Evolutionary conservation across 352 stramenopile species (phyloP).

Genomic region (Phytophthora europaea): DNA sequence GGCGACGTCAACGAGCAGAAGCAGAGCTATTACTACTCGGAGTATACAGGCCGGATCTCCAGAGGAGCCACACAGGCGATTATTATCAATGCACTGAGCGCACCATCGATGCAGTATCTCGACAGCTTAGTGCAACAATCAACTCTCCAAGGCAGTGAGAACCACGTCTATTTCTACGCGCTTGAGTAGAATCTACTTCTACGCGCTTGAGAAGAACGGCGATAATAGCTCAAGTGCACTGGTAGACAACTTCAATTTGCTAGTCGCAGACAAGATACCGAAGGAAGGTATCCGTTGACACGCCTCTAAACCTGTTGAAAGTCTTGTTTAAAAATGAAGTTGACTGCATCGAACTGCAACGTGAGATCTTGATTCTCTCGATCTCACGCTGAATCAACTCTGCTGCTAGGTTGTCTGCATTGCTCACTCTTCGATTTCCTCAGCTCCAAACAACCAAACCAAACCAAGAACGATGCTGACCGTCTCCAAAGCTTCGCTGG

Average conservation of each 20-base stretch:
- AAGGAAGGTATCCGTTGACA: neutral
- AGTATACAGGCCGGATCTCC: constrained; percentile 75
- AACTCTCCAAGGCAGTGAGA: constrained; percentile 26
- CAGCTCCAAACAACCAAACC: constrained; percentile 5
- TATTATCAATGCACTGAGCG: constrained; percentile 58
- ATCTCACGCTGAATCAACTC: neutral
- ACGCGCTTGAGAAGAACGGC: constrained; percentile 35
- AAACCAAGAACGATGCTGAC: constrained; percentile 13
- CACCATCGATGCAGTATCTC: constrained; percentile 67
- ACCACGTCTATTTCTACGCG: constrained; percentile 39
- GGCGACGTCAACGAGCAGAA: constrained; percentile 42
- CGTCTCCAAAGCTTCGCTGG: constrained; percentile 19
- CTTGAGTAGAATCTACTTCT: constrained; percentile 43
- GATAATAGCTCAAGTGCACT: neutral
- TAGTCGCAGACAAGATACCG: neutral
- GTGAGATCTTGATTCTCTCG: neutral
- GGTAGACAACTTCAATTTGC: neutral
- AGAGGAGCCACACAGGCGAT: constrained; percentile 31
- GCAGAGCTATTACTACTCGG: constrained; percentile 60
- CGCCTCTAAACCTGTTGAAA: neutral
- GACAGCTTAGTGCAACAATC: constrained; percentile 60
- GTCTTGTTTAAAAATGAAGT: neutral
- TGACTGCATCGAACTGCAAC: neutral
- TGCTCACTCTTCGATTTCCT: constrained; percentile 26
- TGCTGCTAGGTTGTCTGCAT: neutral